phyloP scores from a whole-genome alignment of 2,329 filamentous ascomycete species.

The Parasarocladium wereldwijsianum region DNA sequence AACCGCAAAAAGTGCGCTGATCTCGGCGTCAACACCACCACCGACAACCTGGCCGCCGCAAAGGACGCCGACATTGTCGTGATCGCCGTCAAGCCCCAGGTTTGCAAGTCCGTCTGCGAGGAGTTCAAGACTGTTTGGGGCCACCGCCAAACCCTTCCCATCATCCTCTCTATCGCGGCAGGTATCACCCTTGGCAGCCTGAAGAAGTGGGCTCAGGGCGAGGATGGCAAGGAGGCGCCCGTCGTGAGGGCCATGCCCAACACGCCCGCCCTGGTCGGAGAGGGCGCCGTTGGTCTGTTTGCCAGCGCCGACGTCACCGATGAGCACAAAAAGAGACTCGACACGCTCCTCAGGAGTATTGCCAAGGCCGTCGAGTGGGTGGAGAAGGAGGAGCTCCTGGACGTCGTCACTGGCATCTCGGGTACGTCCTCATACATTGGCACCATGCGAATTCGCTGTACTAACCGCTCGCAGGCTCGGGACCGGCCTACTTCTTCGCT shows the following conservation, averaged over 20 bases:
- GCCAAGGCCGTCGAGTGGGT: conserved; percentile 35
- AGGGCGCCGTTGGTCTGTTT: conserved; percentile 33
- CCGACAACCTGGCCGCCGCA: conserved; percentile 29
- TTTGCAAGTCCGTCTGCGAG: conserved; percentile 29
- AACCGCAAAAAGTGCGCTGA: conserved; percentile 33
- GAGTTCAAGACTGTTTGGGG: conserved; percentile 28
- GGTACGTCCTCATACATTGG: conserved; percentile 16
- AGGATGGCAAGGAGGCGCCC: conserved; percentile 22
- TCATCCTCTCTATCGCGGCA: conserved; percentile 33
- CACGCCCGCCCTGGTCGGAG: conserved; percentile 33
- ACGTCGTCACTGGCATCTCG: conserved; percentile 34
- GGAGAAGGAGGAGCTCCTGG: conserved; percentile 30
- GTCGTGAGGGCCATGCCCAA: conserved; percentile 39
- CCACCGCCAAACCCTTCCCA: conserved; percentile 17
- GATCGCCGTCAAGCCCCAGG: conserved; percentile 36
- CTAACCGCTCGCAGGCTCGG: conserved; percentile 21
- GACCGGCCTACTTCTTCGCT: conserved; percentile 38
- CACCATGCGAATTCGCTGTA: no score
- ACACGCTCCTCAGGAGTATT: conserved; percentile 26
- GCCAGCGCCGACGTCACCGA: conserved; percentile 25
- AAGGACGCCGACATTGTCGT: conserved; percentile 29
- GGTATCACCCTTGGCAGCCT: conserved; percentile 31
- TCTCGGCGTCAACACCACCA: conserved; percentile 29
- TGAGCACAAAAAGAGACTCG: conserved; percentile 25
- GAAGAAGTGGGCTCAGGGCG: conserved; percentile 24